A percentile compares a stretch with the other conserved stretches of the same genome.
Conservation (phyloP, 2,329 filamentous ascomycete species). For the Ophiocordyceps polyrhachis-furcata region DNA sequence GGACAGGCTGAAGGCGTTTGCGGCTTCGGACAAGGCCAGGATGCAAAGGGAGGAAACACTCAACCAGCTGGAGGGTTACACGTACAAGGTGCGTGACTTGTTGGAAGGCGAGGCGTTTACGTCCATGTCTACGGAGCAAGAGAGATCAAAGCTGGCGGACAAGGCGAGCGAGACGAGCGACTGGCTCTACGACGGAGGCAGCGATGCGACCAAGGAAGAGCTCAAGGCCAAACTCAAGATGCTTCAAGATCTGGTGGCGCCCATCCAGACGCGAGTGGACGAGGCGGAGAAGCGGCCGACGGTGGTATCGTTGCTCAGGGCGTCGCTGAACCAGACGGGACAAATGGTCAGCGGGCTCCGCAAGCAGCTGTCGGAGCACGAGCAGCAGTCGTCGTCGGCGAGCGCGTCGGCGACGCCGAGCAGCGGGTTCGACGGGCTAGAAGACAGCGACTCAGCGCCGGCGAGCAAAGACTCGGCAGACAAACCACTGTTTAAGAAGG, state of each 20-base stretch:
- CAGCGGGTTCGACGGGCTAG: conserved; percentile 53
- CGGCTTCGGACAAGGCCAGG: conserved; percentile 64
- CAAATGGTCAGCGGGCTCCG: conserved; percentile 53
- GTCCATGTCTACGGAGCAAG: conserved; percentile 46
- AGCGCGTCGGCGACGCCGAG: conserved; percentile 28
- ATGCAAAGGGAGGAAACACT: conserved; percentile 65
- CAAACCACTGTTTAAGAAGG: conserved; percentile 44
- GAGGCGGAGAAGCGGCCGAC: conserved; percentile 56
- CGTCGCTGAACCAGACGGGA: conserved; percentile 51
- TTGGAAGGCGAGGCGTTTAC: conserved; percentile 61
- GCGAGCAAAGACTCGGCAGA: conserved; percentile 23
- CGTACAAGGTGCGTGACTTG: conserved; percentile 73
- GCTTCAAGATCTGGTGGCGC: conserved; percentile 59
- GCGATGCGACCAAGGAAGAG: conserved; percentile 53
- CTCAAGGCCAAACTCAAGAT: conserved; percentile 60
- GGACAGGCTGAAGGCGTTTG: conserved; percentile 66
- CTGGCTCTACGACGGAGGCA: conserved; percentile 80
- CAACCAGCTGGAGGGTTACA: conserved; percentile 85
- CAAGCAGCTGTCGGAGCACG: conserved; percentile 49
- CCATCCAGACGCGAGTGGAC: conserved; percentile 55
- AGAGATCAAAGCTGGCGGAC: conserved; percentile 47
- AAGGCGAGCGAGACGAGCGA: conserved; percentile 55
- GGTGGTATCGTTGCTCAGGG: conserved; percentile 46
- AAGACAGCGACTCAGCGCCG: conserved; percentile 40
- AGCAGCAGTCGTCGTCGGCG: conserved; percentile 26